phyloP scores from a whole-genome alignment of 805 yeast species.

The Schizosaccharomyces cryophilus region DNA sequence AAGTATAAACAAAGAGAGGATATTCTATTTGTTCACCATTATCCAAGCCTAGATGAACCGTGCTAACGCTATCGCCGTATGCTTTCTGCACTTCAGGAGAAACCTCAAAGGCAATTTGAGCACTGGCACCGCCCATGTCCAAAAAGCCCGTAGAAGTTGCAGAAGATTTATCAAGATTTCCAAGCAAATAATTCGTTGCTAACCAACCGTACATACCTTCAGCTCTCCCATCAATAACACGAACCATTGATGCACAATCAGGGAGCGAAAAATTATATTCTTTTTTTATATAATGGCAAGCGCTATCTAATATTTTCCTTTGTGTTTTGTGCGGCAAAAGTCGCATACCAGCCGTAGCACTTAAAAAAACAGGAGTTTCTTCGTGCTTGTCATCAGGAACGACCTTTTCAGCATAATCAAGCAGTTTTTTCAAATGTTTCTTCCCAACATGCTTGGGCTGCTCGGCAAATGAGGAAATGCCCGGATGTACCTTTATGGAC shows the following conservation, averaged over 20 bases:
- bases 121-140: conserved; percentile 99
- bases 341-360: conserved; percentile 95
- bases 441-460: conserved; percentile 35
- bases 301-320: conserved; percentile 26
- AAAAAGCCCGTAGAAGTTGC: conserved; percentile 55
- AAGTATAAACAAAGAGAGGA: conserved; percentile 79
- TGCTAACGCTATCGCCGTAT: conserved; percentile 52
- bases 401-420: conserved; percentile 41
- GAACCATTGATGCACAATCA: conserved; percentile 44
- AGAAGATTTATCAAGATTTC: conserved; percentile 23
- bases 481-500: conserved; percentile 57
- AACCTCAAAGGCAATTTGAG: conserved; percentile 87
- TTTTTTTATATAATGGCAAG: conserved; percentile 32
- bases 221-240: conserved; percentile 76
- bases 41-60: conserved; percentile 36
- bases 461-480: conserved; percentile 46
- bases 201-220: conserved; percentile 95
- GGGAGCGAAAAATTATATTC: conserved; percentile 32
- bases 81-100: conserved; percentile 29
- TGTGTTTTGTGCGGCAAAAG: conserved; percentile 34
- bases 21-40: conserved; percentile 52
- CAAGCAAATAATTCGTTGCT: conserved; percentile 62
- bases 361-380: conserved; percentile 67
- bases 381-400: conserved; percentile 37
- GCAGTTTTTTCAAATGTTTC: conserved; percentile 38